phyloP scores from a whole-genome alignment of 2,329 filamentous ascomycete species.

The Penicillium sp. region DNA sequence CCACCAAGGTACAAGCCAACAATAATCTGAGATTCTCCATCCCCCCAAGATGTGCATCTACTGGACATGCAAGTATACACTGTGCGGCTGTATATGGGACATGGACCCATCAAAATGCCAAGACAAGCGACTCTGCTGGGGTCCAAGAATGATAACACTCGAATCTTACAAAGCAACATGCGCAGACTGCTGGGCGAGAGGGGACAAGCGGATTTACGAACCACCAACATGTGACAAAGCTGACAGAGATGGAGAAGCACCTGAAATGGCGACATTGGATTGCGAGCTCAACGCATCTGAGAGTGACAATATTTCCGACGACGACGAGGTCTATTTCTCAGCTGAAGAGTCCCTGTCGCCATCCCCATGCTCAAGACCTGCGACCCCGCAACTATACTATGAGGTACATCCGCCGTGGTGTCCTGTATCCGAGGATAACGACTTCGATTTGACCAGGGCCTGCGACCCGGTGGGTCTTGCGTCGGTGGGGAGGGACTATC shows the following conservation, averaged over 20 bases:
- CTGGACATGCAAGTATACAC: constrained; percentile 16
- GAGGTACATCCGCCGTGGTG: background rate
- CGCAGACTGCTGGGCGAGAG: constrained; percentile 14
- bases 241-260: background rate
- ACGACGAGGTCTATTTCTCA: background rate
- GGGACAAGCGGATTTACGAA: constrained; percentile 3
- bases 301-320: background rate
- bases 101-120: constrained; percentile 7
- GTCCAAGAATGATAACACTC: constrained; percentile 6
- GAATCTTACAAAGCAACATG: constrained; percentile 15
- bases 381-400: background rate
- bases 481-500: constrained; percentile 11
- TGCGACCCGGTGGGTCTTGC: constrained; percentile 14
- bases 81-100: constrained; percentile 27
- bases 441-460: constrained; percentile 8
- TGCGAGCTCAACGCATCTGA: background rate
- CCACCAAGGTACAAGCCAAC: background rate
- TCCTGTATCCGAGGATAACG: background rate
- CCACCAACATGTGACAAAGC: background rate
- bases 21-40: no score
- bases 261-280: background rate
- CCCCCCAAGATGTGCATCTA: constrained; percentile 19
- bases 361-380: background rate
- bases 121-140: constrained; percentile 1
- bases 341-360: background rate